Evolutionary conservation across 2,329 filamentous ascomycete genomes (phyloP).

Genomic region (Byssochlamys sp.): DNA sequence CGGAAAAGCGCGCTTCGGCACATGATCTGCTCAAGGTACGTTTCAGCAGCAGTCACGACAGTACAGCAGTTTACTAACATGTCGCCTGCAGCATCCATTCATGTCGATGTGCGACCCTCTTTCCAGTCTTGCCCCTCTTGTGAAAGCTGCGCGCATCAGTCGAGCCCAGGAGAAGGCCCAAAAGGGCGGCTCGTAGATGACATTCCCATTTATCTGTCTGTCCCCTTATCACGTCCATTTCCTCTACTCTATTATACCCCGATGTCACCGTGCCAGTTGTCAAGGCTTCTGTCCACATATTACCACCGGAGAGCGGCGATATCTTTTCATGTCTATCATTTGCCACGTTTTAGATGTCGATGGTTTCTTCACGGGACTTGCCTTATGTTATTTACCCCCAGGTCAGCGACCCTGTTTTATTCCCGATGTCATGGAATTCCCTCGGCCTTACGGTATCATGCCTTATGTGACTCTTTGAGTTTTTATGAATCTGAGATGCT

Average conservation of each 20-base stretch:
- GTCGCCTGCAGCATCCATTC: constrained; percentile 57
- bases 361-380: constrained; percentile 1
- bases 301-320: background rate
- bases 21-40: constrained; percentile 85
- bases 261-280: constrained; percentile 11
- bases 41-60: constrained; percentile 10
- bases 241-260: constrained; percentile 10
- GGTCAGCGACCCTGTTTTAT: background rate
- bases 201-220: constrained; percentile 14
- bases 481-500: background rate
- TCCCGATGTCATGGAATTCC: background rate
- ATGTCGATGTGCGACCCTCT: constrained; percentile 68
- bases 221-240: constrained; percentile 14
- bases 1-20: constrained; percentile 89
- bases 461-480: background rate
- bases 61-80: constrained; percentile 11
- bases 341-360: background rate
- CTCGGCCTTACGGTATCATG: background rate
- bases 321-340: constrained; percentile 4
- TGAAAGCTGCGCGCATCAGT: constrained; percentile 74
- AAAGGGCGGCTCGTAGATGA: constrained; percentile 41
- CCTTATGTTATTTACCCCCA: background rate
- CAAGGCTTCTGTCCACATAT: background rate
- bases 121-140: constrained; percentile 71
- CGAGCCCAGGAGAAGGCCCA: constrained; percentile 74